Evolutionary conservation across 1,284 basidiomycete genomes (phyloP), one percentile per base, ranked within the genome.

Genomic region (Laetiporus sulphureus): DNA sequence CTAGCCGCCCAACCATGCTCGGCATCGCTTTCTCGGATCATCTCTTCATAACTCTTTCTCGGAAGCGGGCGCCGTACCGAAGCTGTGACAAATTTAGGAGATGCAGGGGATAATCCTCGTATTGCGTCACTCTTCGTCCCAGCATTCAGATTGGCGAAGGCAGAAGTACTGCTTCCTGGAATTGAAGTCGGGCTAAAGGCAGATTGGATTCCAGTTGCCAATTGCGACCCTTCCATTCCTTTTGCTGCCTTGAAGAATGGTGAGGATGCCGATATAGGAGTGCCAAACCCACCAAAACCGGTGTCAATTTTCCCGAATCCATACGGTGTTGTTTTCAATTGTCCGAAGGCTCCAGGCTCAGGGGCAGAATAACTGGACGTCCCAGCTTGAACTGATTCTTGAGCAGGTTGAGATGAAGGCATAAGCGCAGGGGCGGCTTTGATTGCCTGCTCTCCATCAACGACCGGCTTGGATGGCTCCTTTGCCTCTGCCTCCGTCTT

Each of bases 171-270:
- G n/a, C n/a, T n/a, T n/a, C n/a, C n/a, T n/a, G n/a, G n/a, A n/a
- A n/a, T n/a, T n/a, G n/a, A n/a, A n/a, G n/a, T n/a, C n/a, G n/a
- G n/a, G n/a, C n/a, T n/a, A n/a, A n/a, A n/a, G n/a, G n/a, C n/a
- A n/a, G n/a, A n/a, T n/a, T n/a, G n/a, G n/a, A n/a, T n/a, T n/a
- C n/a, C n/a, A n/a, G n/a, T n/a, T n/a, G n/a, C n/a, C n/a, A n/a
- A n/a, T n/a, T n/a, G n/a, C n/a, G n/a, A n/a, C n/a, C n/a, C n/a
- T n/a, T n/a, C n/a, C n/a, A n/a, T n/a, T n/a, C n/a, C n/a, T n/a
- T n/a, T 60, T 2, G 66, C 51, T 24, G 65, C 65, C 46, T 72
- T 71, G 55, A 73, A 69, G 60, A 79, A 82, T 1, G 78, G 77
- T 2, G 80, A 82, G 15, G 62, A 56, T 16, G 56, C 56, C 22